phyloP scores from a whole-genome alignment of 345 rosid species.

The Eucalyptus dawsonii region DNA sequence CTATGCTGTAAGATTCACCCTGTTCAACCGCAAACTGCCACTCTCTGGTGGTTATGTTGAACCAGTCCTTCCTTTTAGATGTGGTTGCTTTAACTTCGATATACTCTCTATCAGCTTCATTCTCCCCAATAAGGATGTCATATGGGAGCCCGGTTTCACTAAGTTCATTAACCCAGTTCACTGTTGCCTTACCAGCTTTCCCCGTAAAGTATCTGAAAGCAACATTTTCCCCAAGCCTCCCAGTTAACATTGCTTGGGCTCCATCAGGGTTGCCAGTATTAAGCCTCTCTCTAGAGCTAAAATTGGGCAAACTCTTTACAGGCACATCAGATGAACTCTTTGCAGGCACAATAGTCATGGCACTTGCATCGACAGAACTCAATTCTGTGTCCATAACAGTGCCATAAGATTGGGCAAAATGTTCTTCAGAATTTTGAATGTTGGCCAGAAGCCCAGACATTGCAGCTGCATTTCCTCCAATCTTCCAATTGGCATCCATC shows the following conservation, averaged over 20 bases:
- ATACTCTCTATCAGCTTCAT: conserved; percentile 22
- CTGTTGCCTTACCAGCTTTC: conserved; percentile 19
- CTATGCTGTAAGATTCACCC: conserved; percentile 57
- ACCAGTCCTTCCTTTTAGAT: conserved; percentile 68
- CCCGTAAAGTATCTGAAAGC: conserved; percentile 53
- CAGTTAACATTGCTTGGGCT: conserved; percentile 41
- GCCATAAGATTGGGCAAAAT: neutral
- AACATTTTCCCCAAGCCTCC: conserved; percentile 66
- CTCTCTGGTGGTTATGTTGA: conserved; percentile 65
- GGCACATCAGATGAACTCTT: neutral
- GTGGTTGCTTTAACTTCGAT: conserved; percentile 86
- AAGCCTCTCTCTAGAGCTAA: conserved; percentile 44
- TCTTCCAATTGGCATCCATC: conserved; percentile 13
- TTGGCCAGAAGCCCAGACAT: neutral
- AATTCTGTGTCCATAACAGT: neutral
- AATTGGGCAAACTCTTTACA: neutral
- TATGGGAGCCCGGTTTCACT: conserved; percentile 81
- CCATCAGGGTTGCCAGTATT: conserved; percentile 34
- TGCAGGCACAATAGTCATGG: conserved; percentile 5
- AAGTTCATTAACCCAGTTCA: conserved; percentile 71
- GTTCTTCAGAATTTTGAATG: neutral
- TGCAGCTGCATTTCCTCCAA: conserved; percentile 14
- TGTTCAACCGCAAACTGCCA: conserved; percentile 76
- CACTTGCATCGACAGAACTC: conserved; percentile 1
- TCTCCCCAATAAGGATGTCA: conserved; percentile 44